These are phyloP conservation scores for Populus hybrid DNA, from an alignment of 441 rosid species.

Conservation along the genomic window DNA sequence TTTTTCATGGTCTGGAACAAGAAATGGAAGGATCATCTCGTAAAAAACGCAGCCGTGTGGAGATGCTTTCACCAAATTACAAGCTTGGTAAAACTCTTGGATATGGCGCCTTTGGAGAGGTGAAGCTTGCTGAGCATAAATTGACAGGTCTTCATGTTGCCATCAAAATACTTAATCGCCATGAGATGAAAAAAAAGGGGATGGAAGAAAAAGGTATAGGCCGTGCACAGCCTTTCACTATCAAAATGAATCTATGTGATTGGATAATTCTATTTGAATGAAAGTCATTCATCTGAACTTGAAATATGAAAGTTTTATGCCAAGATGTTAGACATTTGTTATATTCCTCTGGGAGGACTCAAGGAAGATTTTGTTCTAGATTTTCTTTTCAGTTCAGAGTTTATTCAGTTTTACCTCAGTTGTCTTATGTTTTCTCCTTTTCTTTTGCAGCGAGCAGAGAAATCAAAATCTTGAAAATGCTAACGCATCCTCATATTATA, in stretches of 20 bases:
- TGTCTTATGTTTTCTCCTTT: neutral
- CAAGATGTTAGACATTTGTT: neutral
- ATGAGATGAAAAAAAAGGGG: constrained; percentile 76
- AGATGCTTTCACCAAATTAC: constrained; percentile 61
- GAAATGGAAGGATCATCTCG: constrained; percentile 69
- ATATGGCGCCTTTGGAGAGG: constrained; percentile 91
- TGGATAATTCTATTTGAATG: too few species aligned
- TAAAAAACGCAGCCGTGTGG: constrained; percentile 48
- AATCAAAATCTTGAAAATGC: constrained; percentile 76
- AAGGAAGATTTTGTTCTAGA: neutral
- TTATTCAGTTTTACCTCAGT: neutral
- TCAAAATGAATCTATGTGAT: too few species aligned
- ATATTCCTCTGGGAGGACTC: neutral
- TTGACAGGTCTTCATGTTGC: constrained; percentile 94
- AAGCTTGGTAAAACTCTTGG: constrained; percentile 93
- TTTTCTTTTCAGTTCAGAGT: neutral
- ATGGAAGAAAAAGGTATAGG: constrained; percentile 91
- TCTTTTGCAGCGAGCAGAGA: constrained; percentile 73
- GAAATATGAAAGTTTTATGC: neutral
- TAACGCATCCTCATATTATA: constrained; percentile 94
- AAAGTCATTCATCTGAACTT: neutral
- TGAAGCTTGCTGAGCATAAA: constrained; percentile 85
- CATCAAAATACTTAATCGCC: constrained; percentile 86
- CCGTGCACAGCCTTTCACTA: neutral
- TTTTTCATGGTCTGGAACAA: constrained; percentile 12